phyloP scores from a whole-genome alignment of 768 basidiomycete species.

The Ramaria sp. region DNA sequence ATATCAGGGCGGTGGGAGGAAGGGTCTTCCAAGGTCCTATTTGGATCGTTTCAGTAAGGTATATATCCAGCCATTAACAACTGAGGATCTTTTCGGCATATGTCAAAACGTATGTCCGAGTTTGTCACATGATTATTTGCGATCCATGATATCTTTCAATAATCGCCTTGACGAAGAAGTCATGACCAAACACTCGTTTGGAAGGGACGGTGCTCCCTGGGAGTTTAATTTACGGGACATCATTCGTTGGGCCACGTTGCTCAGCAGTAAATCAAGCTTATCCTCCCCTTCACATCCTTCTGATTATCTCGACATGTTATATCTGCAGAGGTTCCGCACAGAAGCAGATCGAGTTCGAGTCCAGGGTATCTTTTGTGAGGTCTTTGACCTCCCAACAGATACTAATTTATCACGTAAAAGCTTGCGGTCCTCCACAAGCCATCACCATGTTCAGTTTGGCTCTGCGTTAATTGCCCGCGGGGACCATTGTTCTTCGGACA shows the following conservation, averaged over 20 bases:
- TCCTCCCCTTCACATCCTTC: conserved; percentile 34
- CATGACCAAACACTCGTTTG: conserved; percentile 54
- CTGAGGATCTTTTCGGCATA: conserved; percentile 67
- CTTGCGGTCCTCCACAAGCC: conserved; percentile 23
- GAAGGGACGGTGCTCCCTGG: conserved; percentile 80
- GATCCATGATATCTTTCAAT: conserved; percentile 79
- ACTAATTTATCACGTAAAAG: not conserved
- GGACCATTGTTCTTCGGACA: not conserved
- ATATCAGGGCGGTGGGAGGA: conserved; percentile 92
- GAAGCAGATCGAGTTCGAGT: conserved; percentile 43
- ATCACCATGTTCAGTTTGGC: conserved; percentile 3
- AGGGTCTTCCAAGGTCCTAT: conserved; percentile 95
- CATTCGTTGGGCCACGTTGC: conserved; percentile 68
- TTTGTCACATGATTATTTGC: conserved; percentile 40
- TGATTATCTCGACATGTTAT: conserved; percentile 59
- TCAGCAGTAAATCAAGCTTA: conserved; percentile 16
- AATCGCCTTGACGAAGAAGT: conserved; percentile 56
- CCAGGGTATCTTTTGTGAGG: conserved; percentile 9
- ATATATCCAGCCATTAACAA: conserved; percentile 75
- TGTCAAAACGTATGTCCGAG: conserved; percentile 65
- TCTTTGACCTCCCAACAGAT: conserved; percentile 24
- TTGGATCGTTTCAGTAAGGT: conserved; percentile 98
- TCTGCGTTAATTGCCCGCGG: not conserved
- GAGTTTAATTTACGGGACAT: conserved; percentile 97
- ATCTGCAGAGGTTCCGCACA: conserved; percentile 80